Base-by-base conservation (phyloP, 176 grass and related monocot genomes). In the Zoysia pacifica region DNA sequence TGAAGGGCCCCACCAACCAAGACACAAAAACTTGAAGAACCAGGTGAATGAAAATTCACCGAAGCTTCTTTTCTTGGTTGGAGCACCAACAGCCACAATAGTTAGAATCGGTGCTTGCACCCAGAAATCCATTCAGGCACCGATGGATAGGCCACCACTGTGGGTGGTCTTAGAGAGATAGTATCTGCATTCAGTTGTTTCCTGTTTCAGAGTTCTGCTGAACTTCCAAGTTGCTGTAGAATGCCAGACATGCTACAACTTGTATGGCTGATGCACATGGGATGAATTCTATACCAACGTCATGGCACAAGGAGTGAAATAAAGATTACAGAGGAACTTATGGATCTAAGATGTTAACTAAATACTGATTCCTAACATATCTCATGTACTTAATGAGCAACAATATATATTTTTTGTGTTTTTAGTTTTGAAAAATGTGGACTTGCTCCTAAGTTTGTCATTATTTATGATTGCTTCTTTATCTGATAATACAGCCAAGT, bases 261-360 rank as follows among this genome's bases (percentile, higher is more conserved):
- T 87, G 90, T 96, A 92, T 92, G 93, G 93, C 5, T 96, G 93
- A 90, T 96, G 93, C 60, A 96, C 93, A 78, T 96, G 93, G 93
- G 93, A 96, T 84, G 93, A 90, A 2, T 96, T 96, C 44, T 96
- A 96, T 69, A 96, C 87, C 37, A 59, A 88, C 72, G 90, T 96
- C 41, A 96, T 70, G 6, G 73, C 90, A 10, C 72, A 93, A 70
- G 93, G 93, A 44, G 81, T 96, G 49, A 77, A 76, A 50, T 62
- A 90, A 79, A 90, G 93, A 48, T 61, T 96, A 11, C 75, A 86
- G 83, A 96, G 90, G 93, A 90, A 15, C 49, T 50, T 60, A n/a
- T 40, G 2, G 1, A 48, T 28, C 28, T 28, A 28, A 28, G 28
- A 28, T 28, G 28, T 28, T 28, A 28, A 28, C 28, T 28, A 28